A percentile compares a stretch with the other conserved stretches of the same genome.
These are phyloP conservation scores for Naganishia sp. DNA, from an alignment of 1,284 basidiomycete genomes.

Conservation along the genomic window DNA sequence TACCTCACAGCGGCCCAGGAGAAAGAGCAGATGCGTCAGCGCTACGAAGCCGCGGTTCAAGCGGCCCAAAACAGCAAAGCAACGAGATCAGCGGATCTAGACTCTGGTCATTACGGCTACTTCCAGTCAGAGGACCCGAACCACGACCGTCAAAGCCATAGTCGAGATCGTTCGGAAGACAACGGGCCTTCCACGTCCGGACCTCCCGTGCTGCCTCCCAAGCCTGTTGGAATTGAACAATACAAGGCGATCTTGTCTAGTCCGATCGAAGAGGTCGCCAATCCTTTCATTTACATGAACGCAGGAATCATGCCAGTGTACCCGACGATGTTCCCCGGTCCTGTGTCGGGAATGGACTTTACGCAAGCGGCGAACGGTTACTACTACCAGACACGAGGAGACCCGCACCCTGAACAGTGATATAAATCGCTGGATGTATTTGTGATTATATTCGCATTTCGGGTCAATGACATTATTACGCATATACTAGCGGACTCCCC, in stretches of 20 bases:
- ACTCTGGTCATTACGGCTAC: conserved; percentile 2
- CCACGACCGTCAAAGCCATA: neutral
- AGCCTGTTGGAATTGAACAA: conserved; percentile 13
- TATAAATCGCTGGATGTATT: no score
- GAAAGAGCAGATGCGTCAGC: conserved; percentile 43
- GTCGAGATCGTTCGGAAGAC: no score
- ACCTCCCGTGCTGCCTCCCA: conserved; percentile 13
- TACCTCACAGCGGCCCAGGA: conserved; percentile 44
- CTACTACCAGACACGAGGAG: neutral
- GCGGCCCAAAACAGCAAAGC: neutral
- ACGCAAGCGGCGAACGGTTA: conserved; percentile 9
- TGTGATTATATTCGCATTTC: no score
- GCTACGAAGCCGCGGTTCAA: conserved; percentile 42
- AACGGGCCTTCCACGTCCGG: neutral
- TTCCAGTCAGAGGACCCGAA: neutral
- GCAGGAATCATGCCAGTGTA: conserved; percentile 14
- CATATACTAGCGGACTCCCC: no score
- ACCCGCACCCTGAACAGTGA: neutral
- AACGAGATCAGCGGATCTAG: neutral
- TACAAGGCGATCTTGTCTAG: conserved; percentile 24
- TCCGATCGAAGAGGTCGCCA: conserved; percentile 15
- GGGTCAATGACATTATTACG: no score
- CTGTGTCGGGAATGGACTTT: conserved; percentile 11
- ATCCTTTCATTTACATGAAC: conserved; percentile 17
- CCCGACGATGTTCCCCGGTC: conserved; percentile 10